These are phyloP conservation scores for Trichosporon faecale DNA, from an alignment of 1,284 basidiomycete genomes.

Conservation along the genomic window DNA sequence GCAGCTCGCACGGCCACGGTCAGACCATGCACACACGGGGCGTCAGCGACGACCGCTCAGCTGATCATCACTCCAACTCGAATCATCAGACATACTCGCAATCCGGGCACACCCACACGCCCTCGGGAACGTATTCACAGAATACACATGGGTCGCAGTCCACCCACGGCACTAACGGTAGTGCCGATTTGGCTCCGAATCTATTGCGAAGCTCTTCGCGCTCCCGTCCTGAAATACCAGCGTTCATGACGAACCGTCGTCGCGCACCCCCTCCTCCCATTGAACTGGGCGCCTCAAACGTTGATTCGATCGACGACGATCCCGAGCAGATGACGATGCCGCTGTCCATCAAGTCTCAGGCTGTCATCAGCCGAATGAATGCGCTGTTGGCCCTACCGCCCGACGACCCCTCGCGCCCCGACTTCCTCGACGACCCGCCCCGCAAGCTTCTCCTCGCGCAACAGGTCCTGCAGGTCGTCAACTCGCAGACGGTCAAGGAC, in stretches of 20 bases:
- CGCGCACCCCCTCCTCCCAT: constrained; percentile 24
- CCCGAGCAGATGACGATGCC: constrained; percentile 7
- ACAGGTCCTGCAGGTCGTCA: constrained; percentile 89
- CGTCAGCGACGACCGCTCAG: constrained; percentile 8
- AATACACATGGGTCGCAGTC: constrained; percentile 1
- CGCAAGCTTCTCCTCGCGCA: constrained; percentile 78
- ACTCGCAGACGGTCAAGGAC: constrained; percentile 79
- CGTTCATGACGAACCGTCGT: constrained; percentile 23
- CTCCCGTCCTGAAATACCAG: constrained; percentile 19
- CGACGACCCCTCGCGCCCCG: constrained; percentile 60
- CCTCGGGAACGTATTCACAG: not conserved
- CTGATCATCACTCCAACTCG: constrained; percentile 12
- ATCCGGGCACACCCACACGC: not conserved
- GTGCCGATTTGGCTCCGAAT: not conserved
- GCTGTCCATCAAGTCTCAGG: not conserved
- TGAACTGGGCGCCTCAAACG: constrained; percentile 21
- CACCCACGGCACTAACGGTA: constrained; percentile 8
- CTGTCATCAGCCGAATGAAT: constrained; percentile 51
- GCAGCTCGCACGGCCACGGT: constrained; percentile 7
- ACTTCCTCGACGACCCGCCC: constrained; percentile 75
- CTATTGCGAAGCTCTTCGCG: not conserved
- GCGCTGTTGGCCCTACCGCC: constrained; percentile 59
- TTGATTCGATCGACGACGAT: constrained; percentile 25
- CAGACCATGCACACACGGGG: not conserved
- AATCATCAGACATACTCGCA: constrained; percentile 7